These are phyloP conservation scores for Panicum hallii DNA, from an alignment of 202 grass and related monocot species.

Conservation along the genomic window DNA sequence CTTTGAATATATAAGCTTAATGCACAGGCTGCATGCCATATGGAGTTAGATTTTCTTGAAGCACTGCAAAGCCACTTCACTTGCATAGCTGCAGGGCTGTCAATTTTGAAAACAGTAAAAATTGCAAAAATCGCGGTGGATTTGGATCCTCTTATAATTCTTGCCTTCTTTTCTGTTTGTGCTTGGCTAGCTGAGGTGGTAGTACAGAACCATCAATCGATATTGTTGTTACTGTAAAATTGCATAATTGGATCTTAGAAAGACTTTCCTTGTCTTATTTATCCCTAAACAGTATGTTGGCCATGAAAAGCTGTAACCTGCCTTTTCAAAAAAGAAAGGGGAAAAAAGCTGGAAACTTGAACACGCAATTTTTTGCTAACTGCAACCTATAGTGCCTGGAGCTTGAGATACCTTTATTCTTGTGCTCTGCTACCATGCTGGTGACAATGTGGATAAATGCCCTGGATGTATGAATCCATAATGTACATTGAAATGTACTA, in stretches of 20 bases:
- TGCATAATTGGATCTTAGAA: not conserved
- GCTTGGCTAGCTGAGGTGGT: conserved; percentile 5
- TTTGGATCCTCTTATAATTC: conserved; percentile 12
- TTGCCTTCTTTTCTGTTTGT: conserved; percentile 6
- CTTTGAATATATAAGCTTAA: not conserved
- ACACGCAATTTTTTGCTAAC: not conserved
- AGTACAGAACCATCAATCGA: not conserved
- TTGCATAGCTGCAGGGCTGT: not conserved
- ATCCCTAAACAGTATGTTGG: not conserved
- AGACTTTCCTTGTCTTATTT: not conserved
- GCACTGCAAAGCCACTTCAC: not conserved
- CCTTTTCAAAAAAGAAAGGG: not conserved
- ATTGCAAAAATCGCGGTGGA: not conserved
- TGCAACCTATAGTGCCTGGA: conserved; percentile 4
- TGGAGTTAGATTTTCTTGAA: conserved; percentile 8
- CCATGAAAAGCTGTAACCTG: not conserved
- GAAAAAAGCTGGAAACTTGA: conserved; percentile 13
- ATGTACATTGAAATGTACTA: not conserved
- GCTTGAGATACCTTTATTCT: not conserved
- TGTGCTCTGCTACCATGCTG: not conserved
- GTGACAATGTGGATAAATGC: not conserved
- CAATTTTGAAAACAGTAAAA: not conserved
- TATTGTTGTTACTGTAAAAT: not conserved
- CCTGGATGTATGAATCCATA: not conserved
- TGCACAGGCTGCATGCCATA: not conserved